Evolutionary conservation across 768 basidiomycete genomes (phyloP).

Genomic region (Paxillus rubicundulus): DNA sequence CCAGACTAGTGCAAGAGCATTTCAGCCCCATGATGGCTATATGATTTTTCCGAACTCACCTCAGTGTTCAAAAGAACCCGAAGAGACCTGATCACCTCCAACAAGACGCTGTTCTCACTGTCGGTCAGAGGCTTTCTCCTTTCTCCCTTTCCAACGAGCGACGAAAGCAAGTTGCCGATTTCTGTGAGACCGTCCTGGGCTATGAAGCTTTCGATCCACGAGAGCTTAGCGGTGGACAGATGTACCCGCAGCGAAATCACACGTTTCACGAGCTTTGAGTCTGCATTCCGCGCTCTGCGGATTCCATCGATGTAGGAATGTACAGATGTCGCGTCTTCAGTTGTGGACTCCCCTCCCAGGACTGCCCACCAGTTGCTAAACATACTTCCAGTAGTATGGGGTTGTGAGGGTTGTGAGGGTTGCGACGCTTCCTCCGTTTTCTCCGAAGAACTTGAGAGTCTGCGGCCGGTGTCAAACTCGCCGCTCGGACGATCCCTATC

Average conservation of each 20-base stretch:
- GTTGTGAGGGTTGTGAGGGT: conserved; percentile 52
- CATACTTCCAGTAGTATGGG: conserved; percentile 72
- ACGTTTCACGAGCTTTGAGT: conserved; percentile 68
- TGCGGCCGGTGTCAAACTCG: conserved; percentile 33
- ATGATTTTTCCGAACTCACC: conserved; percentile 40
- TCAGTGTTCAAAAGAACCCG: conserved; percentile 83
- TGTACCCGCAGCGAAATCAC: conserved; percentile 82
- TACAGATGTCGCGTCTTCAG: conserved; percentile 44
- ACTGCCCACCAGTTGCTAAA: conserved; percentile 77
- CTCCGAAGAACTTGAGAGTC: conserved; percentile 26
- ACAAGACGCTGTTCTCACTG: conserved; percentile 60
- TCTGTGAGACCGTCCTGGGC: conserved; percentile 62
- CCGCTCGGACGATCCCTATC: conserved; percentile 37
- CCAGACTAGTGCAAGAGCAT: conserved; percentile 50
- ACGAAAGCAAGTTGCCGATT: conserved; percentile 55
- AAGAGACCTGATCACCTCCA: conserved; percentile 78
- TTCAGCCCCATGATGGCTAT: background rate
- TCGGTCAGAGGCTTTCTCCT: conserved; percentile 61
- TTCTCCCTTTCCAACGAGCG: conserved; percentile 65
- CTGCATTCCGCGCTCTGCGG: conserved; percentile 49
- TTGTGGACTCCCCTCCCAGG: conserved; percentile 50
- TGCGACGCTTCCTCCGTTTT: conserved; percentile 30
- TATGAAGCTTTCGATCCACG: conserved; percentile 76
- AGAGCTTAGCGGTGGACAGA: conserved; percentile 75
- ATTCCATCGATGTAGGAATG: conserved; percentile 65